phyloP scores from a whole-genome alignment of 2,329 filamentous ascomycete species.

The Bipolaris cookei region DNA sequence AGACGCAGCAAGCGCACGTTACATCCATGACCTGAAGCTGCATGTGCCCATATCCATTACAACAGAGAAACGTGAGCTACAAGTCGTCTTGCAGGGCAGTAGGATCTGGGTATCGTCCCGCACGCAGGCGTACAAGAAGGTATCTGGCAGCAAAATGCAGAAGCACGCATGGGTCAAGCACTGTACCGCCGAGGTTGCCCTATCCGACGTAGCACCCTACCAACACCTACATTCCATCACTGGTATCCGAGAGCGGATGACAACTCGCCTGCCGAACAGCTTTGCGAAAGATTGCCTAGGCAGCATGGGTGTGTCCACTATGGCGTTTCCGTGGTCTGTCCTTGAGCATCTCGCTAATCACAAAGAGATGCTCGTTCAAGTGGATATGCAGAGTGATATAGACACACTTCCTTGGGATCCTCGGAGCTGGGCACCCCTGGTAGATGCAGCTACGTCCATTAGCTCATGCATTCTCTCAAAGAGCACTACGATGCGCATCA shows the following conservation, averaged over 20 bases:
- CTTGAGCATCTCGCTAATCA: conserved; percentile 47
- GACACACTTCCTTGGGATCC: background rate
- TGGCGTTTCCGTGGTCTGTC: conserved; percentile 53
- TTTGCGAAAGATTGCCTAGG: conserved; percentile 18
- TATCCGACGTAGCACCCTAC: background rate
- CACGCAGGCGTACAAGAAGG: background rate
- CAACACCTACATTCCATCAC: background rate
- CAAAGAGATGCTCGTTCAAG: conserved; percentile 50
- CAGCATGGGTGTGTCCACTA: conserved; percentile 50
- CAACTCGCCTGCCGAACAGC: conserved; percentile 25
- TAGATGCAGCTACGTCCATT: background rate
- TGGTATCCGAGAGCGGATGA: background rate
- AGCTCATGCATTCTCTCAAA: background rate
- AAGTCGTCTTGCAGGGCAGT: background rate
- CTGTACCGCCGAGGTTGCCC: background rate
- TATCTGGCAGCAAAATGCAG: background rate
- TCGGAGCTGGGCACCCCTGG: background rate
- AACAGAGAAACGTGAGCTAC: background rate
- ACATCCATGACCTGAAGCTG: background rate
- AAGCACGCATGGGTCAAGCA: conserved; percentile 2
- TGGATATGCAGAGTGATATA: conserved; percentile 47
- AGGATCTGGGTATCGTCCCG: background rate
- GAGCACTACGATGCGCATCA: background rate
- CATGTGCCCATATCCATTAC: background rate
- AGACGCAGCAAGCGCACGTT: background rate